Percentiles rank a stretch among this genome's conserved stretches.
Conservation (phyloP, 345 rosid genomes). For the Crucihimalaya himalaica region DNA sequence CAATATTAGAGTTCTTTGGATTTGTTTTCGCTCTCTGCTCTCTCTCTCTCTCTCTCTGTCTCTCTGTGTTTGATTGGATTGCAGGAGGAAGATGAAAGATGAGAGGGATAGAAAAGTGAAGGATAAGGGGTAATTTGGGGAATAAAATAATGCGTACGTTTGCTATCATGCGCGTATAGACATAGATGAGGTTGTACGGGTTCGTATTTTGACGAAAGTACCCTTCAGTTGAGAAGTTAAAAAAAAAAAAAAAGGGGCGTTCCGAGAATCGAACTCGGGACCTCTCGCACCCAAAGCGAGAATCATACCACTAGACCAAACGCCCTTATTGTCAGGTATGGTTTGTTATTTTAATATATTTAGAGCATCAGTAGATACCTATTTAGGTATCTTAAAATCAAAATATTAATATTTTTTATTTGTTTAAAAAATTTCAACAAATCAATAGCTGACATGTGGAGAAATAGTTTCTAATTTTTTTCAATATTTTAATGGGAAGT, state of each 20-base stretch:
- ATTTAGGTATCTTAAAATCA: too few species aligned
- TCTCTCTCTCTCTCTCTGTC: not conserved
- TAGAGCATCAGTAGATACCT: too few species aligned
- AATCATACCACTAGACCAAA: slow-evolving; percentile 86
- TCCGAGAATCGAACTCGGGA: slow-evolving; percentile 92
- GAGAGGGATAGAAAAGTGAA: slow-evolving; percentile 12
- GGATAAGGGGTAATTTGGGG: slow-evolving; percentile 38
- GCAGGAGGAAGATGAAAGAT: not conserved
- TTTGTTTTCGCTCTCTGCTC: not conserved
- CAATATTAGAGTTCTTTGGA: not conserved
- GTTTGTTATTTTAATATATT: too few species aligned
- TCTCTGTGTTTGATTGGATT: not conserved
- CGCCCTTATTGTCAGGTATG: slow-evolving; percentile 37
- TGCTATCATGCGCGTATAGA: slow-evolving; percentile 9
- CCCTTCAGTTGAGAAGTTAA: not conserved
- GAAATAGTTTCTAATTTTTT: too few species aligned
- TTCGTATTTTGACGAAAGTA: not conserved
- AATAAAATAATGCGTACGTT: not conserved
- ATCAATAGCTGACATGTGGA: too few species aligned
- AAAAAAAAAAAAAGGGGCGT: slow-evolving; percentile 36
- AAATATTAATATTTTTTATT: too few species aligned
- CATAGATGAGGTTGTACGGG: not conserved
- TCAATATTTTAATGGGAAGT: too few species aligned
- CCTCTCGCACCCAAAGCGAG: slow-evolving; percentile 91
- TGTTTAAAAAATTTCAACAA: too few species aligned